Evolutionary conservation across 2,329 filamentous ascomycete species (phyloP), one percentile per base, ranked within the genome.

Genomic region (Cordyceps farinosa): DNA sequence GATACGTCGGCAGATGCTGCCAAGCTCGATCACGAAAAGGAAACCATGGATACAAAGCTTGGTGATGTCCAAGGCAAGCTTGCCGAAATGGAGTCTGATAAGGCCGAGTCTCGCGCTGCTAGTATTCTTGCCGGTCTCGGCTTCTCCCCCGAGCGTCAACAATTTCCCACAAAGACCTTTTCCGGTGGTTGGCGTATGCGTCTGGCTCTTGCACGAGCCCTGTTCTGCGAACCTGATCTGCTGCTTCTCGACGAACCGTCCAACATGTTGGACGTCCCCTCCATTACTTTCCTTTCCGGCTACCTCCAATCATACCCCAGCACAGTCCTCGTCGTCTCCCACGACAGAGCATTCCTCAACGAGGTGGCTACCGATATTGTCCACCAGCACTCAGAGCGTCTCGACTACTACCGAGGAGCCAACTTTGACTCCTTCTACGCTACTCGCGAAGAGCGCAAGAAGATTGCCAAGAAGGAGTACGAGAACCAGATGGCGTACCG

Each of bases 191-290:
- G 95, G 95, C 88, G 95, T 78, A 99, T 99, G 95, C 90, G 95
- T 82, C 80, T 99, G 72, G 95, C 95, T 15, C 84, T 99, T 66
- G 95, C 95, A 13, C 84, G 95, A 84, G 95, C 95, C 15, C 85
- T 99, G 42, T 99, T 99, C 82, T 99, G 95, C 80, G 95, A 99
- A 76, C 95, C 95, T 50, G 95, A 99, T 78, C 82, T 99, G 59
- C 80, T 99, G 65, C 84, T 99, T 75, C 92, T 99, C 70, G 95
- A 99, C 81, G 95, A 99, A 87, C 95, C 95, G 79, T 98, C 94
- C 62, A 98, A 98, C 87, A 98, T 98, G 94, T 92, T 99, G 91
- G 95, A 98, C 79, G 95, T 99, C 64, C 95, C 95, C n/a, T 98
- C 95, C 30, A 98, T 99, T 73, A 96, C 95, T 63, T 99, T 98